Percentiles rank a stretch among this genome's conserved stretches.
These are phyloP conservation scores for Rhodotorula graminis DNA, from an alignment of 768 basidiomycete species.

Conservation along the genomic window DNA sequence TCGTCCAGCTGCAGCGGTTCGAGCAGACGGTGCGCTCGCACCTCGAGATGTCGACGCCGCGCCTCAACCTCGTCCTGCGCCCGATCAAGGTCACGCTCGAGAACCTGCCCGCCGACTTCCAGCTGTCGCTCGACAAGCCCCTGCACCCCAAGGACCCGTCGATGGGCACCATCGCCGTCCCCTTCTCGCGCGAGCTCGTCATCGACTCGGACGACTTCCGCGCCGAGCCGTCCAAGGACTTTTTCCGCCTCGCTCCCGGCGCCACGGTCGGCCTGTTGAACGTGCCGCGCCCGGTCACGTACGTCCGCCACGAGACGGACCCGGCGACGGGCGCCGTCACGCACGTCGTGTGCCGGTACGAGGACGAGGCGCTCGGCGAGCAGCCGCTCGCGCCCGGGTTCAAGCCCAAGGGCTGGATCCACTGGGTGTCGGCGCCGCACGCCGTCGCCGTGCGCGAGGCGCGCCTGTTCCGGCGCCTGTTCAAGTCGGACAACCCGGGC, in stretches of 20 bases:
- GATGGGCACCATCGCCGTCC: constrained; percentile 72
- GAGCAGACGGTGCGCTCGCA: constrained; percentile 83
- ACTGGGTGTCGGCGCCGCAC: constrained; percentile 83
- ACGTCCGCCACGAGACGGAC: constrained; percentile 79
- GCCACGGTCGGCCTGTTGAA: constrained; percentile 96
- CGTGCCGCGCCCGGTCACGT: constrained; percentile 84
- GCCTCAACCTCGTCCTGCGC: constrained; percentile 82
- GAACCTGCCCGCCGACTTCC: constrained; percentile 81
- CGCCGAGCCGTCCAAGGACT: constrained; percentile 72
- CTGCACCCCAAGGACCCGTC: constrained; percentile 89
- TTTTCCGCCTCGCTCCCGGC: constrained; percentile 94
- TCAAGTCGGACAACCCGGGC: constrained; percentile 86
- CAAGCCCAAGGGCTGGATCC: constrained; percentile 93
- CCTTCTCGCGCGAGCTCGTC: constrained; percentile 81
- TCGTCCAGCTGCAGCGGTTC: constrained; percentile 81
- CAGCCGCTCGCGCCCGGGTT: constrained; percentile 45
- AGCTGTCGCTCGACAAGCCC: constrained; percentile 77
- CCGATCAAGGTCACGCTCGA: constrained; percentile 88
- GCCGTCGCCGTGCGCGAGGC: constrained; percentile 84
- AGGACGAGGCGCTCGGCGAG: constrained; percentile 53
- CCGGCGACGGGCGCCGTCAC: constrained; percentile 64
- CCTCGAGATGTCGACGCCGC: constrained; percentile 78
- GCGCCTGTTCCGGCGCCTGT: constrained; percentile 84
- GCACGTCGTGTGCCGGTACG: constrained; percentile 73
- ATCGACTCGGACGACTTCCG: constrained; percentile 94